Evolutionary conservation across 2,329 filamentous ascomycete genomes (phyloP), one percentile per base, ranked within the genome.

Genomic region (Aureobasidium sp.): DNA sequence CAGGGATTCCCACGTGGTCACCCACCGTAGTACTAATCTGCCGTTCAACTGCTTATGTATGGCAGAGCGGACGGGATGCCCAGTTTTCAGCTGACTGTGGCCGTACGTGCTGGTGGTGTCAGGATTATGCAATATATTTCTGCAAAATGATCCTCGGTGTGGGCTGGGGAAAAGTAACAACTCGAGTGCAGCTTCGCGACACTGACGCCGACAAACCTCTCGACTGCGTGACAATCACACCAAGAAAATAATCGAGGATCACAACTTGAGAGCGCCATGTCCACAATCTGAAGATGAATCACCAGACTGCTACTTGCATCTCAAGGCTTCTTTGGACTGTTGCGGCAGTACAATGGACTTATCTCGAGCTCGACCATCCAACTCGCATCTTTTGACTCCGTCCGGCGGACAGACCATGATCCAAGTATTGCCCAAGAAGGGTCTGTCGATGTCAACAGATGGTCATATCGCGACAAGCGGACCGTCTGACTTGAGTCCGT

Each of bases 401-500:
- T 57, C 53, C 35, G 53, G 53, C n/a, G 27, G 39, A 8, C 12
- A 17, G 24, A 12, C 22, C n/a, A 6, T 2, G 19, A 27, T 57
- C 40, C 27, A 24, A 8, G n/a, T 57, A n/a, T 57, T 45, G 35
- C 37, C 53, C 27, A 57, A 44, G 27, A 57, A 24, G 53, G 53
- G 37, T 29, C 53, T 44, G 8, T 42, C 19, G 24, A 54, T 15
- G 50, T 42, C 50, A 35, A 40, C n/a, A 45, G 29, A 45, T 57
- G 27, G 29, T 57, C 53, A 57, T 45, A 39, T 27, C 24, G 39
- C 39, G 40, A 35, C 40, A 45, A 44, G 53, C 27, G 40, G 53
- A 57, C 31, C 39, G 29, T 57, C 52, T 56, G 52, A 44, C 52
- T 56, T 56, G 52, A 44, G 39, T 56, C 35, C 53, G 53, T 57